Conservation (phyloP, 1,284 basidiomycete species). For the Chalciporus piperatoides region DNA sequence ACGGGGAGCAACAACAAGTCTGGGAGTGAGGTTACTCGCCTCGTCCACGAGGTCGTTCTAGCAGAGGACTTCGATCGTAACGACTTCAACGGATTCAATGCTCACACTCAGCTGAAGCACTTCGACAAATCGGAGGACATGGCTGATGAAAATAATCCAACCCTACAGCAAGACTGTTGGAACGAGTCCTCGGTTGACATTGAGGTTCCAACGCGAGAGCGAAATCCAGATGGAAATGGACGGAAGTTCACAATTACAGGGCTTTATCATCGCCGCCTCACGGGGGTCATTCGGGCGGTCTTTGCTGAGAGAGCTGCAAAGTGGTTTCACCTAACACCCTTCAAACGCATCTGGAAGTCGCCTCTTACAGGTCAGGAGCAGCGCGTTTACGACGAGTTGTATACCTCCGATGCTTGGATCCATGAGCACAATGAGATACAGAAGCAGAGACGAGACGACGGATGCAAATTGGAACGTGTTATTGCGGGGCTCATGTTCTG, state of each 20-base stretch:
- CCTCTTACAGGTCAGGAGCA: constrained; percentile 3
- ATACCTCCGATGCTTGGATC: constrained; percentile 16
- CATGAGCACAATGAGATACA: constrained; percentile 22
- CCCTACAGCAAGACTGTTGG: constrained; percentile 3
- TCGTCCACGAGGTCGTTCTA: constrained; percentile 1
- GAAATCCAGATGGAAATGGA: constrained; percentile 1
- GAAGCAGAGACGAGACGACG: constrained; percentile 12
- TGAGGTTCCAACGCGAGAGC: constrained; percentile 6
- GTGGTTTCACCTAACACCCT: constrained; percentile 12
- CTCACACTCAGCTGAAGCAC: constrained; percentile 2
- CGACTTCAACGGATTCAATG: constrained; percentile 16
- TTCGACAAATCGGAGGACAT: constrained; percentile 4
- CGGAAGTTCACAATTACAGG: constrained; percentile 1
- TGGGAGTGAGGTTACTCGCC: constrained; percentile 8
- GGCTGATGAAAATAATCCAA: not conserved
- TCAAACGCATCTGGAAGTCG: constrained; percentile 12
- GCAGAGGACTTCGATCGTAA: constrained; percentile 10
- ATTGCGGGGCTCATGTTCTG: constrained; percentile 33
- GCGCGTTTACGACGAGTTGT: constrained; percentile 12
- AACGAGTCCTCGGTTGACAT: constrained; percentile 6
- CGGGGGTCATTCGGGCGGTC: not conserved
- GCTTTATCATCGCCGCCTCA: constrained; percentile 1
- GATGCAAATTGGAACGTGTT: constrained; percentile 20
- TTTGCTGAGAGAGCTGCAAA: constrained; percentile 4
- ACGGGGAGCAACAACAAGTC: constrained; percentile 20